Conservation (phyloP, 352 stramenopile species). For the Globisporangium rhizosaccharum region DNA sequence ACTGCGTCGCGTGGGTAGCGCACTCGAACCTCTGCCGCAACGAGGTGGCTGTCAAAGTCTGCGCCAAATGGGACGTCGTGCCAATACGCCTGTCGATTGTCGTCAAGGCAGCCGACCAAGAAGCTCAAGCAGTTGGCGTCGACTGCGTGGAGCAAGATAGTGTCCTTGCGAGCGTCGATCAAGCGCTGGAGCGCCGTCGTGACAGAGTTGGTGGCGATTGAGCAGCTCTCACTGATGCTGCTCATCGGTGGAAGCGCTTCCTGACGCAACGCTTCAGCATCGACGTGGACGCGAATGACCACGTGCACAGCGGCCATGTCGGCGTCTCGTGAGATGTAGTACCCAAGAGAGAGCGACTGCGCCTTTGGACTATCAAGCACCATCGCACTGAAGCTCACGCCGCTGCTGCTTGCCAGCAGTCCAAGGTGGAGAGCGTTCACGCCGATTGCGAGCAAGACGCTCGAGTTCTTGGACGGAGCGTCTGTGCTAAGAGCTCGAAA, state of each 20-base stretch:
- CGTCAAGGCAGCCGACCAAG: conserved; percentile 10
- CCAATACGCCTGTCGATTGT: background rate
- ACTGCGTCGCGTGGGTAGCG: conserved; percentile 4
- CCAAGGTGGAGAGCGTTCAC: conserved; percentile 12
- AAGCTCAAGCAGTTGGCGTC: conserved; percentile 9
- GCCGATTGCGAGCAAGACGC: conserved; percentile 7
- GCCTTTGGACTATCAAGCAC: conserved; percentile 1
- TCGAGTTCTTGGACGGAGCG: background rate
- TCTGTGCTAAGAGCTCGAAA: conserved; percentile 6
- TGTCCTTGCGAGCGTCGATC: background rate
- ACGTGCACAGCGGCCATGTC: conserved; percentile 12
- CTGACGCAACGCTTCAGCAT: background rate
- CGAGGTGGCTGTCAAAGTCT: conserved; percentile 7
- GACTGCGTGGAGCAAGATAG: background rate
- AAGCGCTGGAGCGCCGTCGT: background rate
- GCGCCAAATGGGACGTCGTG: conserved; percentile 8
- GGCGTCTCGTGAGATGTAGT: conserved; percentile 10
- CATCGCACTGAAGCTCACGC: conserved; percentile 7
- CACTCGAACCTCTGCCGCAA: background rate
- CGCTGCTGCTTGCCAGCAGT: background rate
- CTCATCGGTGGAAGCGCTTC: background rate
- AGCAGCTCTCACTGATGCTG: background rate
- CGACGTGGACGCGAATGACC: conserved; percentile 11
- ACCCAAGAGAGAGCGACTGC: conserved; percentile 13
- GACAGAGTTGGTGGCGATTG: background rate